Conservation (phyloP, 805 yeast genomes). For the Teunomyces stri region DNA sequence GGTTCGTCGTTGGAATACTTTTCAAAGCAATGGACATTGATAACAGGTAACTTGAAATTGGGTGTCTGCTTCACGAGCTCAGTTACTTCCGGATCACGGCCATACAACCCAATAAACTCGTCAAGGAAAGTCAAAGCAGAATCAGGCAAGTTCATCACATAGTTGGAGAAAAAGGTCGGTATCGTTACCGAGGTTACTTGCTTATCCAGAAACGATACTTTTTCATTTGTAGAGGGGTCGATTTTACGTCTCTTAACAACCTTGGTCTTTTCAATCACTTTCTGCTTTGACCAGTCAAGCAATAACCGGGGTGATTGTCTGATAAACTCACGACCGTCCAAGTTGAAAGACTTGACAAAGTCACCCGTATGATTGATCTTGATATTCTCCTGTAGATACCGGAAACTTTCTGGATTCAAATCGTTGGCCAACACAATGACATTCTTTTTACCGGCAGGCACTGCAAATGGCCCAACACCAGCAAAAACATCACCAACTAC, state of each 20-base stretch:
- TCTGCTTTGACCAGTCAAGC: slow-evolving; percentile 40
- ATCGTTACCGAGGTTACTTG: slow-evolving; percentile 28
- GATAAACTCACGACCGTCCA: slow-evolving; percentile 85
- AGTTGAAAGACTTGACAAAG: slow-evolving; percentile 62
- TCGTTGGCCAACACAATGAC: slow-evolving; percentile 88
- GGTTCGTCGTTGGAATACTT: slow-evolving; percentile 76
- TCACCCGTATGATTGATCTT: slow-evolving; percentile 56
- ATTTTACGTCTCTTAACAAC: slow-evolving; percentile 32
- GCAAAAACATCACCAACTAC: slow-evolving; percentile 95
- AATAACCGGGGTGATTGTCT: slow-evolving; percentile 53
- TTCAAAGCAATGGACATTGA: slow-evolving; percentile 91
- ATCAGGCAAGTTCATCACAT: slow-evolving; percentile 95
- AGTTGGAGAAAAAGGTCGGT: slow-evolving; percentile 63
- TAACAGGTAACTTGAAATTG: slow-evolving; percentile 61
- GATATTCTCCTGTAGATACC: slow-evolving; percentile 66
- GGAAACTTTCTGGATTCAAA: slow-evolving; percentile 82
- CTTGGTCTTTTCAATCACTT: slow-evolving; percentile 33
- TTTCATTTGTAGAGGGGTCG: slow-evolving; percentile 31
- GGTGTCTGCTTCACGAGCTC: slow-evolving; percentile 34
- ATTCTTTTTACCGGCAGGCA: slow-evolving; percentile 88
- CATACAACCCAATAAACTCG: slow-evolving; percentile 72
- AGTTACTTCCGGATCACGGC: slow-evolving; percentile 35
- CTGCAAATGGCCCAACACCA: slow-evolving; percentile 97
- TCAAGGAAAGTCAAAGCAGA: slow-evolving; percentile 81
- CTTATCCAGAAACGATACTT: slow-evolving; percentile 13